These are phyloP conservation scores for Moesziomyces aphidis DNA, from an alignment of 1,284 basidiomycete genomes.

Conservation along the genomic window DNA sequence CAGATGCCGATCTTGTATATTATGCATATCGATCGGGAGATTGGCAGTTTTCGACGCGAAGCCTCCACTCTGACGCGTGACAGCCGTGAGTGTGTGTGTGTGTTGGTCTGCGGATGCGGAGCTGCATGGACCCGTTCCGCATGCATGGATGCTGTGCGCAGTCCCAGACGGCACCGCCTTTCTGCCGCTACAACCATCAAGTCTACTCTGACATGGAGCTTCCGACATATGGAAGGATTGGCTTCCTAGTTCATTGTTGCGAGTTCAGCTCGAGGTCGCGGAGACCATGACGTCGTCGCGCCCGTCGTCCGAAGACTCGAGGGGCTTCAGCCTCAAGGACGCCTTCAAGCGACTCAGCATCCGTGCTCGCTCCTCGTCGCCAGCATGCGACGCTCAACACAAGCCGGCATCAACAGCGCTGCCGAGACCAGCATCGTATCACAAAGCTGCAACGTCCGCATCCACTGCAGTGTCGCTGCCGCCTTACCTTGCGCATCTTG, in stretches of 20 bases:
- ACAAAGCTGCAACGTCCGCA: constrained; percentile 2
- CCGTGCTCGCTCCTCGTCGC: background rate
- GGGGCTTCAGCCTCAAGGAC: background rate
- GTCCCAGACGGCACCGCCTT: too few species aligned
- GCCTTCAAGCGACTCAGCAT: background rate
- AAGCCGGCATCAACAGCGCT: background rate
- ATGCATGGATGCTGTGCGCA: too few species aligned
- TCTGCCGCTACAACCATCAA: too few species aligned
- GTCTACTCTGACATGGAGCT: too few species aligned
- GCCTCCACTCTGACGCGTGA: constrained; percentile 16
- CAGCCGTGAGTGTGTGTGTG: too few species aligned
- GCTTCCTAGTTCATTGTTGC: too few species aligned
- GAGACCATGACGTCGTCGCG: background rate
- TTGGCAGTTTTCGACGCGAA: background rate
- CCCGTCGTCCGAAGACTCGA: background rate
- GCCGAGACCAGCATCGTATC: background rate
- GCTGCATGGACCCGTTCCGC: too few species aligned
- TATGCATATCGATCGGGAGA: background rate
- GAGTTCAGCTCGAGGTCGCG: background rate
- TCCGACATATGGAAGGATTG: too few species aligned
- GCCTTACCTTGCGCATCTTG: constrained; percentile 24
- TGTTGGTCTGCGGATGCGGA: too few species aligned
- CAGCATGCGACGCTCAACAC: background rate
- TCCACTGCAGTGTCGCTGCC: constrained; percentile 11
- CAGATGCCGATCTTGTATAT: background rate